phyloP scores from a whole-genome alignment of 805 yeast species.

The Candida arabinofermentans region DNA sequence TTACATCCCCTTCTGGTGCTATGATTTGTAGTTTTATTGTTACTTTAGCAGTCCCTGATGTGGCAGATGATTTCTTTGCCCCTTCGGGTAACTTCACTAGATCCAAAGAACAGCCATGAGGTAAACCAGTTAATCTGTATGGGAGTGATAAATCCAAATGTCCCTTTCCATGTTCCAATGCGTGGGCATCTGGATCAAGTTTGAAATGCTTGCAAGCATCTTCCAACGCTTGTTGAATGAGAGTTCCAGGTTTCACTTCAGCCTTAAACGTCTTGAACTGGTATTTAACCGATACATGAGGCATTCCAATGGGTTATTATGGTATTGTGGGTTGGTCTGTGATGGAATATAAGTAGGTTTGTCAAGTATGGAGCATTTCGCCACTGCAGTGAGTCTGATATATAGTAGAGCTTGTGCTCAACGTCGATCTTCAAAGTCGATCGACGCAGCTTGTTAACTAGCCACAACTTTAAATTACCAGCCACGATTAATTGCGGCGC shows the following conservation, averaged over 20 bases:
- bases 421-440: no score
- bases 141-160: constrained; percentile 38
- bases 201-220: constrained; percentile 36
- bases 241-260: constrained; percentile 33
- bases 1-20: constrained; percentile 14
- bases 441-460: no score
- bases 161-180: constrained; percentile 28
- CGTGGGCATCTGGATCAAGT: constrained; percentile 17
- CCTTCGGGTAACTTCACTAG: constrained; percentile 13
- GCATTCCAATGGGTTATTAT: constrained; percentile 25
- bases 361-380: no score
- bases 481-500: neutral
- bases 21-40: constrained; percentile 22
- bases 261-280: constrained; percentile 32
- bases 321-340: neutral
- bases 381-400: neutral
- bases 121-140: constrained; percentile 38
- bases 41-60: constrained; percentile 6
- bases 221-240: constrained; percentile 34
- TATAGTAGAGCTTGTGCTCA: no score
- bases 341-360: no score
- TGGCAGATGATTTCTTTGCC: constrained; percentile 1
- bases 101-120: constrained; percentile 41
- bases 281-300: constrained; percentile 34
- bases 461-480: neutral